phyloP scores from a whole-genome alignment of 106 monocot species.

The Dendrobium huoshanense region DNA sequence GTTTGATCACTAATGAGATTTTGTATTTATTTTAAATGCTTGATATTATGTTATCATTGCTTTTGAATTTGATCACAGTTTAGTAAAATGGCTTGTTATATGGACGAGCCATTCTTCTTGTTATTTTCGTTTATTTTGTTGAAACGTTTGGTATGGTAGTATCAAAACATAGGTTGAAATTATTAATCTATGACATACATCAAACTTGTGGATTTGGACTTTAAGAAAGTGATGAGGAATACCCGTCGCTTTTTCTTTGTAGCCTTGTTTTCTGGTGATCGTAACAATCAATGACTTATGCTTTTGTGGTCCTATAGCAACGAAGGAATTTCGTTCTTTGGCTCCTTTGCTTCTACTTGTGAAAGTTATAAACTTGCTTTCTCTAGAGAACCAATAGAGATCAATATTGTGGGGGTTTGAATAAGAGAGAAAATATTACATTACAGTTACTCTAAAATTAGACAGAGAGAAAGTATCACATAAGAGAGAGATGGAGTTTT shows the following conservation, averaged over 20 bases:
- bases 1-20: background rate
- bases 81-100: background rate
- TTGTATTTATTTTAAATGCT: background rate
- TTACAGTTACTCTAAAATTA: too few species aligned
- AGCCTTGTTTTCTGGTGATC: background rate
- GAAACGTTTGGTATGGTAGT: background rate
- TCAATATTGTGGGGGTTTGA: too few species aligned
- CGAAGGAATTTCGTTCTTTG: background rate
- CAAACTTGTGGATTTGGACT: too few species aligned
- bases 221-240: too few species aligned
- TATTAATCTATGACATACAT: background rate
- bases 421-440: too few species aligned
- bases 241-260: background rate
- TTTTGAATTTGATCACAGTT: background rate
- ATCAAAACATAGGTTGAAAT: background rate
- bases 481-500: too few species aligned
- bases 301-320: background rate
- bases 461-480: too few species aligned
- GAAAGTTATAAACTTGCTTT: too few species aligned
- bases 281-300: too few species aligned
- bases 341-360: background rate
- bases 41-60: background rate
- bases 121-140: background rate
- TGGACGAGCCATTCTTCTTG: background rate
- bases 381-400: too few species aligned